Evolutionary conservation across 2,329 filamentous ascomycete genomes (phyloP).

Genomic region (Diaporthe destruens): DNA sequence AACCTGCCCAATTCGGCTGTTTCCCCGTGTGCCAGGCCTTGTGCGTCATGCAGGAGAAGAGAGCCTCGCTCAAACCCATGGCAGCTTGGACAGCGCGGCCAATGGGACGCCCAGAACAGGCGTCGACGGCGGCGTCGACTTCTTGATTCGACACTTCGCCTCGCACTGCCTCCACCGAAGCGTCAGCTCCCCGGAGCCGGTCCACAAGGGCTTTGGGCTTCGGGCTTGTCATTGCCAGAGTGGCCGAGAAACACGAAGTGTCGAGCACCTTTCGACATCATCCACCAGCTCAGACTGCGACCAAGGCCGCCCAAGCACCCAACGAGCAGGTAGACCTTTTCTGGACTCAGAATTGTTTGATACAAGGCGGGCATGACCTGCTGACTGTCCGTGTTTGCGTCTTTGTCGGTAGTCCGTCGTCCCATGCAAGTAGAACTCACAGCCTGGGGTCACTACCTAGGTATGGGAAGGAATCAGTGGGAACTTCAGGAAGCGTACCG

Average conservation of each 20-base stretch:
- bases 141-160: no score
- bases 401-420: no score
- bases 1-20: neutral
- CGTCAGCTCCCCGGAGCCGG: no score
- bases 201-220: neutral
- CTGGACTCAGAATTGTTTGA: no score
- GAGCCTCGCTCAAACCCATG: neutral
- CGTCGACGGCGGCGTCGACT: no score
- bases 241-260: neutral
- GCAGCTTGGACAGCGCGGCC: neutral
- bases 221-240: neutral
- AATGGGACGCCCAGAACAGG: neutral
- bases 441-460: no score
- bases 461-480: no score
- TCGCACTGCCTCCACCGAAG: no score
- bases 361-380: no score
- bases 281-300: neutral
- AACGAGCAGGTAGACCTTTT: neutral
- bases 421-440: no score
- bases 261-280: neutral
- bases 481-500: no score
- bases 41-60: neutral
- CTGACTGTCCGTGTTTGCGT: no score
- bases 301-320: neutral
- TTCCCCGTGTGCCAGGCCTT: neutral